Conservation (phyloP, 257 asterid species). For the Nyctanthes arbortristis region DNA sequence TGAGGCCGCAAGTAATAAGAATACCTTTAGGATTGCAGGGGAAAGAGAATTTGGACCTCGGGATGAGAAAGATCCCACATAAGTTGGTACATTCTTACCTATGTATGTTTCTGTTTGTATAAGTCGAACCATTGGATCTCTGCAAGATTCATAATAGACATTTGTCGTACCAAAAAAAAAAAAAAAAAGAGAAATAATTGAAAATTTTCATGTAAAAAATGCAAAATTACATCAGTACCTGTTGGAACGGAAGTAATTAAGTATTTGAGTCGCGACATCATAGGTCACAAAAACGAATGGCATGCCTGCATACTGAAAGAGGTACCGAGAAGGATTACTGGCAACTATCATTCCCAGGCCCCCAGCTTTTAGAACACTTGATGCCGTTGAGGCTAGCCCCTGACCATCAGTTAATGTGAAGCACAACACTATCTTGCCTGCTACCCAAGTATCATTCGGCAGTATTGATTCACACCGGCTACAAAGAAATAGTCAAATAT, state of each 20-base stretch:
- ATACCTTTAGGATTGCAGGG: constrained; percentile 41
- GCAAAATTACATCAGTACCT: constrained; percentile 12
- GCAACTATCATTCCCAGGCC: constrained; percentile 40
- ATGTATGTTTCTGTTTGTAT: constrained; percentile 32
- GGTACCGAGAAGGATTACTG: not conserved
- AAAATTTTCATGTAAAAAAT: not conserved
- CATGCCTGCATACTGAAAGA: constrained; percentile 4
- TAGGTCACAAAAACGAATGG: constrained; percentile 26
- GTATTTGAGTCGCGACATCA: constrained; percentile 34
- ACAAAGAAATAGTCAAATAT: not conserved
- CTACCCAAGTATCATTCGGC: constrained; percentile 30
- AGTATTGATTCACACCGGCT: constrained; percentile 34
- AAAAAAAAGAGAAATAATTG: no score
- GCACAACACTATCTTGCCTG: constrained; percentile 43
- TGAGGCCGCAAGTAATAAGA: not conserved
- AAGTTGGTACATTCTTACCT: constrained; percentile 33
- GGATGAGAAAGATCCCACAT: constrained; percentile 37
- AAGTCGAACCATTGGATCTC: constrained; percentile 37
- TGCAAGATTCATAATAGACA: not conserved
- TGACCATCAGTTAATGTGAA: constrained; percentile 5
- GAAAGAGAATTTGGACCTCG: constrained; percentile 46
- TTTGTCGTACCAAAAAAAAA: not conserved
- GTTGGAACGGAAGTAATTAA: constrained; percentile 33
- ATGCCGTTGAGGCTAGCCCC: not conserved
- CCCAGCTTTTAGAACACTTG: constrained; percentile 16